phyloP scores from a whole-genome alignment of 2,329 filamentous ascomycete species.

The Chlorencoelia australis region DNA sequence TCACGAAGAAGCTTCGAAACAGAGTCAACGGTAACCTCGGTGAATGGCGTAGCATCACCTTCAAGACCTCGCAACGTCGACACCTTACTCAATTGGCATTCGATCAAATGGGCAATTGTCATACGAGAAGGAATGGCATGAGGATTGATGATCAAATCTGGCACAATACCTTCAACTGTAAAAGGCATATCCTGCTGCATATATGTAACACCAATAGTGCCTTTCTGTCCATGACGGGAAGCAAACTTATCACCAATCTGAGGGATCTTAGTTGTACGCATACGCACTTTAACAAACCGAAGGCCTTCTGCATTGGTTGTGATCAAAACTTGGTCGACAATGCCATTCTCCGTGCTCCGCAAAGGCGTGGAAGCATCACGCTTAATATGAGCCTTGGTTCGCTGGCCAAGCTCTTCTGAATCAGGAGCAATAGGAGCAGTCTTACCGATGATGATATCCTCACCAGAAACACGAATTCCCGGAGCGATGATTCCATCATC shows the following conservation, averaged over 20 bases:
- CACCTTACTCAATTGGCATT: constrained; percentile 95
- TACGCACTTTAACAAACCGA: constrained; percentile 94
- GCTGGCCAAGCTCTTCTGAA: constrained; percentile 84
- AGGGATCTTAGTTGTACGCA: constrained; percentile 92
- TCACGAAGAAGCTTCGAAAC: constrained; percentile 78
- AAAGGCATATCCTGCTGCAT: constrained; percentile 99
- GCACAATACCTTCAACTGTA: constrained; percentile 78
- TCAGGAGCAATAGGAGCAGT: constrained; percentile 91
- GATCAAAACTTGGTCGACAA: constrained; percentile 85
- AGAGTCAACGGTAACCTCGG: constrained; percentile 90
- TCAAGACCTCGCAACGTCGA: constrained; percentile 88
- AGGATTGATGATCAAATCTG: constrained; percentile 97
- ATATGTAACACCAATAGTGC: constrained; percentile 97
- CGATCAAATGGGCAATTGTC: constrained; percentile 99
- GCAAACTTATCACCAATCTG: constrained; percentile 99
- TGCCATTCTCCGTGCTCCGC: constrained; percentile 91
- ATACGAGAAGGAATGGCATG: constrained; percentile 99
- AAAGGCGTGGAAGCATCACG: constrained; percentile 92
- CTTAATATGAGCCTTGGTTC: constrained; percentile 83
- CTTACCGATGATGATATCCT: constrained; percentile 99
- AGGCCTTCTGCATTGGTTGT: constrained; percentile 92
- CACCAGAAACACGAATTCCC: constrained; percentile 87
- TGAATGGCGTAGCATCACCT: constrained; percentile 96
- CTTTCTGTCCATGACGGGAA: constrained; percentile 97
- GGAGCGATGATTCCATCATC: constrained; percentile 92